Base-by-base conservation (phyloP, 192 early-diverging fungal species). In the Podila epigama region DNA sequence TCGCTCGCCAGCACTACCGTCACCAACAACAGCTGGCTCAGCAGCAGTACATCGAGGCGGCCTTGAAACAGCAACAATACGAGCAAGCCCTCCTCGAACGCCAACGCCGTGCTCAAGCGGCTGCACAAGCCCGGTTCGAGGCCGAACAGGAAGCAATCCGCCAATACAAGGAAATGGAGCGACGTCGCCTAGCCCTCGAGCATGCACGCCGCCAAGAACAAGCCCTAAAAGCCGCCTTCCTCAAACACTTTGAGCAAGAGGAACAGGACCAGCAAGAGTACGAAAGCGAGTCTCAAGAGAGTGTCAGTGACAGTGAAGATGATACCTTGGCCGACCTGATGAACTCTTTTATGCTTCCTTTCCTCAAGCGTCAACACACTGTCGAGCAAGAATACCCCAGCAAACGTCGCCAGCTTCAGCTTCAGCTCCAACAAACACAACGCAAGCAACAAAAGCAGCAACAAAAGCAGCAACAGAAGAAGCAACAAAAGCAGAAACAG, bases 361-460 rank as follows among this genome's bases (percentile, higher is more conserved):
- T 67, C 9, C 72, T 77, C 60, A 77, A 77, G 66, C 72, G 72
- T 18, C 71, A 67, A n/a, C 65, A 66, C 42, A 35, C 60, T 18
- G 25, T 62, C 1, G 71, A 67, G 10, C 58, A 67, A 33, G 29
- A 66, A 40, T 61, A 67, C 15, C 71, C 65, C 28, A 39, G 52
- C 60, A 75, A 75, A 59, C 71, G 71, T 22, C 71, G 53, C 37
- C 60, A 68, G 28, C 54, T n/a, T n/a, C n/a, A n/a, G n/a, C n/a
- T n/a, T n/a, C n/a, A n/a, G n/a, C n/a, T n/a, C n/a, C n/a, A n/a
- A n/a, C n/a, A n/a, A n/a, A n/a, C n/a, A n/a, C n/a, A n/a, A n/a
- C n/a, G n/a, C n/a, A n/a, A n/a, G n/a, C n/a, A n/a, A n/a, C n/a
- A n/a, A n/a, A n/a, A n/a, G n/a, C n/a, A n/a, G n/a, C n/a, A n/a